Evolutionary conservation across 495 filamentous ascomycete genomes (phyloP).

Genomic region (Neurospora sp.): DNA sequence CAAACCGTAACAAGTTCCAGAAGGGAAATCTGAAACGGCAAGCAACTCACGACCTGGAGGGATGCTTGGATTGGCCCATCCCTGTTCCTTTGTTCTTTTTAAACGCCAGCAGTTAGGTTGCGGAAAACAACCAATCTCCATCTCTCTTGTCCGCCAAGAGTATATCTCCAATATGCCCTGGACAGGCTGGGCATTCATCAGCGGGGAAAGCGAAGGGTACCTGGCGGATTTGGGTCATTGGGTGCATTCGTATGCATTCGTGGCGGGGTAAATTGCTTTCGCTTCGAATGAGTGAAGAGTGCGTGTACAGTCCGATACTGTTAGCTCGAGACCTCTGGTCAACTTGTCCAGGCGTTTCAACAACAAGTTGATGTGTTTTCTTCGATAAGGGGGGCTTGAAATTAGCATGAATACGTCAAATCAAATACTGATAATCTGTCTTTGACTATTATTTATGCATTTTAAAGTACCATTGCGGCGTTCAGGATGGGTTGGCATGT

Average conservation of each 20-base stretch:
- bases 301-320: background rate
- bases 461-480: no score
- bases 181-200: background rate
- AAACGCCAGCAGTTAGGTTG: background rate
- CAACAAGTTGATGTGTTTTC: no score
- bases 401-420: no score
- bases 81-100: background rate
- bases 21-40: constrained; percentile 15
- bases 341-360: no score
- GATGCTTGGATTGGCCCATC: background rate
- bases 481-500: no score
- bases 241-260: background rate
- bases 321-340: no score
- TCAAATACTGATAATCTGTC: no score
- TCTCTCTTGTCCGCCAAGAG: background rate
- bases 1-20: constrained; percentile 4
- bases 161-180: background rate
- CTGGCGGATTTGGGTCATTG: background rate
- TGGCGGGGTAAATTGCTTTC: background rate
- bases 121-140: background rate
- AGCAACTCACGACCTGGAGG: background rate
- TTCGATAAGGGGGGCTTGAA: no score
- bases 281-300: background rate
- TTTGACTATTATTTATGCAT: no score
- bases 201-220: background rate